Evolutionary conservation across 305 asterid species (phyloP).

Genomic region (Ajuga reptans): DNA sequence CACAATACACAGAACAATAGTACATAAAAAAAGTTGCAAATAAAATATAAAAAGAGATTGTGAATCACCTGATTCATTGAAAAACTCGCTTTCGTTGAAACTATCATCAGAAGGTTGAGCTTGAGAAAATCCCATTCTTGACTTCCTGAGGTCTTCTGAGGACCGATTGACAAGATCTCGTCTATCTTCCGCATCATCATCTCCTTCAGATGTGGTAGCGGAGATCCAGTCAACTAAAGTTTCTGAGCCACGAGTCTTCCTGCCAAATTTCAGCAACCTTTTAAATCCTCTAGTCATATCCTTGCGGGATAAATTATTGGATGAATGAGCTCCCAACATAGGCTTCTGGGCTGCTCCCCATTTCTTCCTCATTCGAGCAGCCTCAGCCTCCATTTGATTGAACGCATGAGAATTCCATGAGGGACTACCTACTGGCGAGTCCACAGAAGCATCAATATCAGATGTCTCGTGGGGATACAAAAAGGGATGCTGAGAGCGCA

Average conservation of each 20-base stretch:
- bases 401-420: constrained; percentile 75
- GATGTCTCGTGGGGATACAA: constrained; percentile 66
- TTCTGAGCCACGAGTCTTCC: constrained; percentile 73
- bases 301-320: constrained; percentile 46
- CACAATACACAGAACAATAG: background rate
- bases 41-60: background rate
- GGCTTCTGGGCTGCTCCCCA: constrained; percentile 62
- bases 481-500: constrained; percentile 48
- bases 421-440: constrained; percentile 72
- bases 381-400: constrained; percentile 60
- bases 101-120: constrained; percentile 67
- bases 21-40: background rate
- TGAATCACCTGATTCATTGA: constrained; percentile 57
- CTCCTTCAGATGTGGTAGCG: constrained; percentile 46
- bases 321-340: constrained; percentile 36
- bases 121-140: constrained; percentile 66
- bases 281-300: constrained; percentile 67
- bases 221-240: constrained; percentile 63
- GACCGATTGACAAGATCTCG: constrained; percentile 56
- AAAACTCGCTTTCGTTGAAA: constrained; percentile 53
- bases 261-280: constrained; percentile 65
- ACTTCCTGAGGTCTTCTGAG: constrained; percentile 62
- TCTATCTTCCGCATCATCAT: constrained; percentile 67
- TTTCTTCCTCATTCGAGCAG: constrained; percentile 78
- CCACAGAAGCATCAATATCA: constrained; percentile 64